Evolutionary conservation across 2,329 filamentous ascomycete species (phyloP).

Genomic region (Orbilia quercus): DNA sequence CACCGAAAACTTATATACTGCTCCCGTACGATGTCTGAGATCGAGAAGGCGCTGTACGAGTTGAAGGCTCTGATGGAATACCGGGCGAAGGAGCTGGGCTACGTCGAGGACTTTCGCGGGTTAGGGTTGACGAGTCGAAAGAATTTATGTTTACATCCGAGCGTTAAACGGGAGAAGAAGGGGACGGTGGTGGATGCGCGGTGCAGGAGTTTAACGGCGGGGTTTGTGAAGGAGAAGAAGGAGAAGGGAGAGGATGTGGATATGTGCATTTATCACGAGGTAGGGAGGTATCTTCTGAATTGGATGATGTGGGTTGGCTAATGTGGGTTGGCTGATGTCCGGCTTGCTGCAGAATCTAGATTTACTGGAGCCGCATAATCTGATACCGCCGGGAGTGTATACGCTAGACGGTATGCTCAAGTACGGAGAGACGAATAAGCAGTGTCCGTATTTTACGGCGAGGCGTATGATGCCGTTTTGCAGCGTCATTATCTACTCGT

Average conservation of each 20-base stretch:
- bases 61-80: constrained; percentile 95
- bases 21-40: constrained; percentile 99
- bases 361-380: constrained; percentile 90
- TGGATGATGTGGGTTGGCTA: constrained; percentile 58
- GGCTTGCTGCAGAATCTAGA: constrained; percentile 84
- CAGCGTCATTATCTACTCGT: constrained; percentile 99
- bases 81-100: constrained; percentile 85
- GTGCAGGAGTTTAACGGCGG: constrained; percentile 92
- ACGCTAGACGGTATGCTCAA: constrained; percentile 87
- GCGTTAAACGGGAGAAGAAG: constrained; percentile 95
- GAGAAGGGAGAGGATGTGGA: constrained; percentile 94
- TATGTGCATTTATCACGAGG: constrained; percentile 93
- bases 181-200: constrained; percentile 93
- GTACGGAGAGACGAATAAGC: constrained; percentile 94
- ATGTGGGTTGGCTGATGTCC: too few relatives aligned
- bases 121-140: constrained; percentile 95
- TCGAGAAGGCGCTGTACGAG: constrained; percentile 95
- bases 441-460: constrained; percentile 97
- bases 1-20: constrained; percentile 98
- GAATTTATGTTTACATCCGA: constrained; percentile 95
- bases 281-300: constrained; percentile 63
- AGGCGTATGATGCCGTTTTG: constrained; percentile 99
- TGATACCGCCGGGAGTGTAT: constrained; percentile 94
- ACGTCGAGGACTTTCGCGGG: constrained; percentile 90
- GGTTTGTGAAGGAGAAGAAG: constrained; percentile 98